These are phyloP conservation scores for Excoecaria agallocha DNA, from an alignment of 345 rosid genomes.

Conservation along the genomic window DNA sequence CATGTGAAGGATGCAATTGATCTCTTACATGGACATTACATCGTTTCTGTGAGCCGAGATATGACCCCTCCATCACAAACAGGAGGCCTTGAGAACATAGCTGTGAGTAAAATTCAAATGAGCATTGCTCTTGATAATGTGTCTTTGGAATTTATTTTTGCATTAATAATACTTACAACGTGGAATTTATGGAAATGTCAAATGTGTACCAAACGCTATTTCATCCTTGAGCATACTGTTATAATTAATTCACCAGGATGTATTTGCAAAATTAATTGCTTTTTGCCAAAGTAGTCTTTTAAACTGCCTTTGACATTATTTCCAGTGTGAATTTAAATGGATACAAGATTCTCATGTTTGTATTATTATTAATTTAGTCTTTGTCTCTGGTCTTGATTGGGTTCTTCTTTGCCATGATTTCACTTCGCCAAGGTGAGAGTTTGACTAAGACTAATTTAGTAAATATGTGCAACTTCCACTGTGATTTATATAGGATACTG, in stretches of 20 bases:
- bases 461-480: too few species aligned
- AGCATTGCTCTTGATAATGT: not conserved
- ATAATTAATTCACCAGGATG: not conserved
- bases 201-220: not conserved
- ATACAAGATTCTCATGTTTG: not conserved
- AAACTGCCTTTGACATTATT: not conserved
- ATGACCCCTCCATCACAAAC: slow-evolving; percentile 53
- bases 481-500: not conserved
- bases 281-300: not conserved
- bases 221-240: not conserved
- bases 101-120: slow-evolving; percentile 52
- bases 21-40: slow-evolving; percentile 36
- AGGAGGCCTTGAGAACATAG: slow-evolving; percentile 66
- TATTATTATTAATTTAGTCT: not conserved
- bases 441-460: not conserved
- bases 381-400: slow-evolving; percentile 55
- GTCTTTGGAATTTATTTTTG: not conserved
- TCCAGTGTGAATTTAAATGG: not conserved
- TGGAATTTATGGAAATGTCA: not conserved
- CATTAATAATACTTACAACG: not conserved
- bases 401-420: slow-evolving; percentile 53
- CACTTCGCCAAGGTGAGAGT: slow-evolving; percentile 68
- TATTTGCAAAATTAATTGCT: slow-evolving; percentile 2
- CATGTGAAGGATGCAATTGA: slow-evolving; percentile 33
- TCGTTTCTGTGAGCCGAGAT: slow-evolving; percentile 60